A percentile compares a stretch with the other conserved stretches of the same genome.
Conservation (phyloP, 2,329 filamentous ascomycete species). For the Epichloe sibirici region DNA sequence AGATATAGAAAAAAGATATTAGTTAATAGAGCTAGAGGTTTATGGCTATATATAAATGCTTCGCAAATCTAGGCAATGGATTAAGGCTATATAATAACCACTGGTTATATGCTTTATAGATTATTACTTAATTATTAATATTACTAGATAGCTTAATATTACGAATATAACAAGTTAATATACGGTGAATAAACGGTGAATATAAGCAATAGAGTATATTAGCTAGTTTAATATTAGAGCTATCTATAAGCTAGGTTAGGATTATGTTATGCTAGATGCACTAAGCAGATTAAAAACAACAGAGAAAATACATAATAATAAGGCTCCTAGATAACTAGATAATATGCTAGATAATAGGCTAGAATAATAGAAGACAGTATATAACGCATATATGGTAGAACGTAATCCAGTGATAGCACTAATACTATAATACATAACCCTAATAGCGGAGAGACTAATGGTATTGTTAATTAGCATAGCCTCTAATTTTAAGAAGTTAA, state of each 20-base stretch:
- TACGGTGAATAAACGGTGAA: not conserved
- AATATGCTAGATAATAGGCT: not conserved
- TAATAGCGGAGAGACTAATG: not conserved
- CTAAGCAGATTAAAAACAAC: not conserved
- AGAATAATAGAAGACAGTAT: not conserved
- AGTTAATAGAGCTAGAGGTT: not conserved
- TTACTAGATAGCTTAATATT: not conserved
- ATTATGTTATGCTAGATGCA: not conserved
- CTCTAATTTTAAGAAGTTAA: not conserved
- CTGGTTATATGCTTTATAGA: not conserved
- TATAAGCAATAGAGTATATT: not conserved
- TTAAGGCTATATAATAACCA: not conserved
- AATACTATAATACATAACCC: not conserved
- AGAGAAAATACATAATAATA: no score
- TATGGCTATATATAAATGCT: not conserved
- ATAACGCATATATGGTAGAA: fast-evolving
- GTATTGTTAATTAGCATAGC: not conserved
- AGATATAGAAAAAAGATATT: not conserved
- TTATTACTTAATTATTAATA: not conserved
- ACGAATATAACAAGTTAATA: not conserved
- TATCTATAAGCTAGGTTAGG: not conserved
- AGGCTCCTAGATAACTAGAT: not conserved
- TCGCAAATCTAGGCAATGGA: not conserved
- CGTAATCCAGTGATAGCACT: not conserved
- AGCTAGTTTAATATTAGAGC: not conserved